Base-by-base conservation (phyloP, 2,329 filamentous ascomycete species). In the Hymenoscyphus fraxineus region DNA sequence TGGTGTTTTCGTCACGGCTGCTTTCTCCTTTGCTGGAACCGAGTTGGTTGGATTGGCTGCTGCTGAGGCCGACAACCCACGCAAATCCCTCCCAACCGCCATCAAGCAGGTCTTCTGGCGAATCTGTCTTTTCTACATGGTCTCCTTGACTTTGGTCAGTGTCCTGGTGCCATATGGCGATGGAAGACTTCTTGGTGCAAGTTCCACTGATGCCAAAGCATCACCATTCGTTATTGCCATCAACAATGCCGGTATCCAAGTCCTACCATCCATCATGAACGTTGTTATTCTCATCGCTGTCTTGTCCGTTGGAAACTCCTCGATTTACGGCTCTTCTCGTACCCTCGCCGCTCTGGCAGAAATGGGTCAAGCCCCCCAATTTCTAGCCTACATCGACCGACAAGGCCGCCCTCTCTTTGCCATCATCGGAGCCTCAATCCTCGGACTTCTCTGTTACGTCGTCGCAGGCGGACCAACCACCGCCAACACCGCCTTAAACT, bases 211-310 rank as follows among this genome's bases (percentile, higher is more conserved):
- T 47, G 70, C 69, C 35, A 71, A 72, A 55, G 76, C 77, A 6
- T 85, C 83, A 6, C 85, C 85, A 1, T 87, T 87, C 67, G 85
- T 87, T 22, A 79, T 87, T 32, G 83, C 83, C 7, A 82, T 82
- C 27, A 78, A 83, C 64, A 80, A 84, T 66, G 84, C 84, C 0
- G 77, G 80, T 22, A 78, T 86, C 1, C 70, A 74, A 0, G 82
- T 82, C 5, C 83, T 84, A 27, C 80, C 85, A 66, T 79, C 78
- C 44, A 81, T 87, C 67, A 85, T 87, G 80, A 87, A 87, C 73
- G 78, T 82, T 35, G 80, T 86, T 15, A 86, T 87, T 67, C 75
- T 86, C 6, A 77, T 87, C 1, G 84, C 84, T 0, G 85, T 87
- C 58, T 71, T 87, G 4, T 85, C 82, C 0, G 84, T 87, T 35